These are phyloP conservation scores for Prunus mongolica DNA, from an alignment of 306 rosid species.

Conservation along the genomic window DNA sequence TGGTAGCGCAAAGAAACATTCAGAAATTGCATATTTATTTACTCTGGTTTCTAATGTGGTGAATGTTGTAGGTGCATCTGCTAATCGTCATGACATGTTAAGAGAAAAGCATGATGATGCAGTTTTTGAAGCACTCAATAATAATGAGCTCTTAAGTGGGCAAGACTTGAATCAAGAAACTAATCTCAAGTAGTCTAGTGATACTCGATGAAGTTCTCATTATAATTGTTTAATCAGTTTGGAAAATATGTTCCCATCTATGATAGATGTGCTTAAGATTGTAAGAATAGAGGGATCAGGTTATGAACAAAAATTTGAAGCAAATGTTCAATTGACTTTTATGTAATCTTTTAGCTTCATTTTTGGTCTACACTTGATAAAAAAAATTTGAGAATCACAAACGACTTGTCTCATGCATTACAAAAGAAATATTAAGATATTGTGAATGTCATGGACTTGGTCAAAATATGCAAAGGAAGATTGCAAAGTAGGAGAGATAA, in stretches of 20 bases:
- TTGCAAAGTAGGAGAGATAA: too few relatives aligned
- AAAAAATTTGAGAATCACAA: too few relatives aligned
- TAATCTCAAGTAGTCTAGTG: background rate
- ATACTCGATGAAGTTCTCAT: background rate
- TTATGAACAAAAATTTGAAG: background rate
- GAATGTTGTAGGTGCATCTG: background rate
- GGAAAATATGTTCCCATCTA: background rate
- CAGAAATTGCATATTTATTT: too few relatives aligned
- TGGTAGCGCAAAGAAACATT: too few relatives aligned
- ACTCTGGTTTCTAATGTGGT: too few relatives aligned
- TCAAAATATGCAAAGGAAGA: too few relatives aligned
- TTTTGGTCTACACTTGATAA: too few relatives aligned
- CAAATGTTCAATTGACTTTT: background rate
- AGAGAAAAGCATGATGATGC: background rate
- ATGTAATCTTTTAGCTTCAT: background rate
- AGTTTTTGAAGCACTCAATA: too few relatives aligned
- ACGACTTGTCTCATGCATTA: conserved; percentile 6
- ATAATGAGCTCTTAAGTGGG: too few relatives aligned
- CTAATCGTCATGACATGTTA: background rate
- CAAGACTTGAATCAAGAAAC: background rate
- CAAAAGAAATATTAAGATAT: background rate
- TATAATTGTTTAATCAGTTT: background rate
- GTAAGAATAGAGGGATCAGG: background rate
- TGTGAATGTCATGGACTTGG: too few relatives aligned
- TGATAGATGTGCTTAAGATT: background rate